Base-by-base conservation (phyloP, 352 stramenopile species). In the Phytophthora citrophthora region DNA sequence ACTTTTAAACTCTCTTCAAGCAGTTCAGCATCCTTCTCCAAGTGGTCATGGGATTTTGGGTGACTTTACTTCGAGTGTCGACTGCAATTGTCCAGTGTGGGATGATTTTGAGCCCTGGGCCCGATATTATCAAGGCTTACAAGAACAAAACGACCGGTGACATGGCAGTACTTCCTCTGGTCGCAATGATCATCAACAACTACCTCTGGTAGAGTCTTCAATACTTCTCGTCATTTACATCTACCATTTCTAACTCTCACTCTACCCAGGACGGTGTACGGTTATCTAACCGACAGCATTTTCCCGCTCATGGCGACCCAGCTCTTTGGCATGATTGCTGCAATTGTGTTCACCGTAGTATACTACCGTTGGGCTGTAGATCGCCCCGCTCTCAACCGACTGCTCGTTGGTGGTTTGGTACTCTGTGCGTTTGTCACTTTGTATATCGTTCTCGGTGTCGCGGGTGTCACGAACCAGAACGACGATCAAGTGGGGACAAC, bases 391-490 rank as follows among this genome's bases (percentile, higher is more conserved):
- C 13, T 72, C 13, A 39, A 61, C 29, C 26, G 43, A 29, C 39
- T 59, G n/a, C 18, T 65, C 0, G 49, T 52, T 0, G 16, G 32
- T 11, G 64, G 45, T n/a, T 9, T 53, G 13, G 36, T 31, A 15
- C 32, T 69, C 4, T 64, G 47, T 46, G 23, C 61, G 13, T 18
- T 40, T 32, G 32, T 61, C 45, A 75, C 76, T 9, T 18, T 63
- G 16, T 83, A 81, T 47, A 45, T 71, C 16, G 61, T 66, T 6
- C 31, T 85, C 12, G 73, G 67, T 4, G 43, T 70, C 4, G 50
- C 32, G 7, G 62, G 61, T 1, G 39, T 74, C 12, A 86, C 69
- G 13, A 36, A 72, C 51, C 72, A 81, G 49, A 67, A 45, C 0
- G 9, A 71, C 13, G 27, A 69, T 31, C 27, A 77, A 27, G 66